Percentiles rank a stretch among this genome's conserved stretches.
phyloP scores from a whole-genome alignment of 306 rosid species.

The Psophocarpus tetragonolobus region DNA sequence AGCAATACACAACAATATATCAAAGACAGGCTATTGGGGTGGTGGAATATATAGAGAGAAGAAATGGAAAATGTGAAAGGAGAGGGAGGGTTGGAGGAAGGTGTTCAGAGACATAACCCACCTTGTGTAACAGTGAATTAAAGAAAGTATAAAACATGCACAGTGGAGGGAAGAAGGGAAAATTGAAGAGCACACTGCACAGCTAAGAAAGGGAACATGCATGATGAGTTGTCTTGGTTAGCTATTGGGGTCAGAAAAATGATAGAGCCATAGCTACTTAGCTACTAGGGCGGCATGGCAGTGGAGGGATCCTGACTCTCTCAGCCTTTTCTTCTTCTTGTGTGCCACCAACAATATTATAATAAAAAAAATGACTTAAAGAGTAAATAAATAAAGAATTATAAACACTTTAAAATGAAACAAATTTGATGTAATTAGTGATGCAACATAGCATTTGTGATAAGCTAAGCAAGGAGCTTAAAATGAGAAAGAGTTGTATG shows the following conservation, averaged over 20 bases:
- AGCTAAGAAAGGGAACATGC: slow-evolving; percentile 30
- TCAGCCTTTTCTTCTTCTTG: slow-evolving; percentile 12
- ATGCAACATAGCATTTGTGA: not conserved
- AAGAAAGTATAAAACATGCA: slow-evolving; percentile 20
- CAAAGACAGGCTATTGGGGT: not conserved
- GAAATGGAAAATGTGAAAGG: slow-evolving; percentile 19
- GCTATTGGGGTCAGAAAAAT: slow-evolving; percentile 47
- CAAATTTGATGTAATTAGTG: not conserved
- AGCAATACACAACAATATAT: not conserved
- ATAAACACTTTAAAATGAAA: too few species aligned
- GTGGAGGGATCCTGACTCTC: slow-evolving; percentile 26
- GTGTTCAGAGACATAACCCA: slow-evolving; percentile 22
- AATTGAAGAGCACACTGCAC: not conserved
- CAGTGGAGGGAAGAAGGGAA: slow-evolving; percentile 20
- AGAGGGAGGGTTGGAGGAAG: not conserved
- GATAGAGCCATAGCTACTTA: slow-evolving; percentile 33
- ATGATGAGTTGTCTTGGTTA: slow-evolving; percentile 33
- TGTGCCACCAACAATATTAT: too few species aligned
- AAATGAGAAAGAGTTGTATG: too few species aligned
- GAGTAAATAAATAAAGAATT: too few species aligned
- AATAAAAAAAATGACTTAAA: too few species aligned
- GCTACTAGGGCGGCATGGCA: slow-evolving; percentile 60
- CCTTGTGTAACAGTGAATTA: slow-evolving; percentile 44
- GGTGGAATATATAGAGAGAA: not conserved
- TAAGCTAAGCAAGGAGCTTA: too few species aligned